Evolutionary conservation across 2,329 filamentous ascomycete species (phyloP).

Genomic region (Venturia asperata): DNA sequence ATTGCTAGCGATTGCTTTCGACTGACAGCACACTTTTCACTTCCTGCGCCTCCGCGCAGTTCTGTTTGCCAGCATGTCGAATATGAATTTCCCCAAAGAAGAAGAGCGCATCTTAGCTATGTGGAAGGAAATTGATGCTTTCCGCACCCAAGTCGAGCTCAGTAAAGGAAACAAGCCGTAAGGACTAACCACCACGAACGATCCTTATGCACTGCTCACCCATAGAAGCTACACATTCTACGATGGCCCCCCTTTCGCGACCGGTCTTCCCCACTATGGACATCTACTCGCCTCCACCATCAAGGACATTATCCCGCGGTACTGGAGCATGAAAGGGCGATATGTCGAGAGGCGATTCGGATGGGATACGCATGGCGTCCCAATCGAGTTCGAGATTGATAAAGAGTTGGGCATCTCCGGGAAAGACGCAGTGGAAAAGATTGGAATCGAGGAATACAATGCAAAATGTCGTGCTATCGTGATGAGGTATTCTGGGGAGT

Average conservation of each 20-base stretch:
- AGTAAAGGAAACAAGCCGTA: conserved; percentile 66
- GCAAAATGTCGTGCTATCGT: conserved; percentile 86
- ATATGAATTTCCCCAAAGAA: conserved; percentile 83
- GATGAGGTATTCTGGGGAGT: conserved; percentile 82
- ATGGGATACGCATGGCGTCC: conserved; percentile 92
- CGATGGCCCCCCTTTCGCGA: conserved; percentile 54
- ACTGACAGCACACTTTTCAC: not conserved
- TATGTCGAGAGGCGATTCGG: conserved; percentile 90
- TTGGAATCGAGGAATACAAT: conserved; percentile 87
- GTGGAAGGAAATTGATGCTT: conserved; percentile 91
- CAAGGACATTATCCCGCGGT: conserved; percentile 93
- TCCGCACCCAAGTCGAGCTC: conserved; percentile 79
- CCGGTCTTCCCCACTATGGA: conserved; percentile 58
- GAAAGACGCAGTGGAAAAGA: conserved; percentile 75
- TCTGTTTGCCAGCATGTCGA: conserved; percentile 7
- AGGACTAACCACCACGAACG: not conserved
- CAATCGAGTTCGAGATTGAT: conserved; percentile 96
- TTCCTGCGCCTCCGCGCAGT: conserved; percentile 9
- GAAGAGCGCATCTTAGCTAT: conserved; percentile 76
- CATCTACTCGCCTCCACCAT: conserved; percentile 88
- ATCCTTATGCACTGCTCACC: not conserved
- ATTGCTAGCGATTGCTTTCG: conserved; percentile 5
- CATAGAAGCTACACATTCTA: conserved; percentile 78
- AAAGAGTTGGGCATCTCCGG: conserved; percentile 88
- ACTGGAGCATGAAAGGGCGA: conserved; percentile 95